phyloP scores from a whole-genome alignment of 2,329 filamentous ascomycete species.

The Cercospora citrullina region DNA sequence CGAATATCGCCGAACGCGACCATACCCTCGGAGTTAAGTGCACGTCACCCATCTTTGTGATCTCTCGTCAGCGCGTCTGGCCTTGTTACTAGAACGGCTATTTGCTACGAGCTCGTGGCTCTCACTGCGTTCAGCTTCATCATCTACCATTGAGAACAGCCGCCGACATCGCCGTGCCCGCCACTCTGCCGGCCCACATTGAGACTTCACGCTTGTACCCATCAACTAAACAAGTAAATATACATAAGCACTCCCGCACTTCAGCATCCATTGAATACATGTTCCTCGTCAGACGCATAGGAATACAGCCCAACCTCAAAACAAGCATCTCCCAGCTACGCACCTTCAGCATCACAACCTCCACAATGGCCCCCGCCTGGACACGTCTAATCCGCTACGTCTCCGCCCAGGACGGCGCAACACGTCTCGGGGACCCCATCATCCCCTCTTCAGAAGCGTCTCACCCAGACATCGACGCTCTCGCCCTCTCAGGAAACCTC shows the following conservation, averaged over 20 bases:
- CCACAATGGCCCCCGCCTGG: slow-evolving; percentile 27
- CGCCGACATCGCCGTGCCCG: slow-evolving; percentile 6
- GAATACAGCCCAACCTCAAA: background rate
- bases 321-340: background rate
- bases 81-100: background rate
- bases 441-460: slow-evolving; percentile 33
- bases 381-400: slow-evolving; percentile 70
- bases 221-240: background rate
- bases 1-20: background rate
- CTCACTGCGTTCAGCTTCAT: background rate
- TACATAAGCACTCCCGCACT: background rate
- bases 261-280: background rate
- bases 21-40: background rate
- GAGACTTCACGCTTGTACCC: background rate
- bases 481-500: slow-evolving; percentile 46
- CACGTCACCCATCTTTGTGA: background rate
- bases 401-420: slow-evolving; percentile 66
- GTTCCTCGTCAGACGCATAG: slow-evolving; percentile 1
- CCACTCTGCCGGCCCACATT: slow-evolving; percentile 6
- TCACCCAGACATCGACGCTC: slow-evolving; percentile 34
- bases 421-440: slow-evolving; percentile 74
- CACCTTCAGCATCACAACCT: background rate
- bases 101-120: background rate
- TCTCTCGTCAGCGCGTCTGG: background rate
- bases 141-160: background rate